These are phyloP conservation scores for Pichia paraexigua DNA, from an alignment of 805 yeast species.

Conservation along the genomic window DNA sequence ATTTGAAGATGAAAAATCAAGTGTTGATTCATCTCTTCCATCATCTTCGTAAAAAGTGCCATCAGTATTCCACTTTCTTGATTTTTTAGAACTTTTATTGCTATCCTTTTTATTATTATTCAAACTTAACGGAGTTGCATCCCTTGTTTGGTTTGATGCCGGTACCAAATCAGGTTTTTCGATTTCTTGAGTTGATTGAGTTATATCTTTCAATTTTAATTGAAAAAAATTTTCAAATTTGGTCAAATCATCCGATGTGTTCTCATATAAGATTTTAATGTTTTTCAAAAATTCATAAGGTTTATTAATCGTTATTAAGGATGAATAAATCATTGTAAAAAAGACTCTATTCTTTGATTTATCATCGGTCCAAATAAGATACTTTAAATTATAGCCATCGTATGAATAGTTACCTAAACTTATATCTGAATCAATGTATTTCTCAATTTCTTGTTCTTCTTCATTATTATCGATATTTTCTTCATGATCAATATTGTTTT, in stretches of 20 bases:
- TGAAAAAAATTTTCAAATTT: slow-evolving; percentile 34
- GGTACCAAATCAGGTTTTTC: slow-evolving; percentile 4
- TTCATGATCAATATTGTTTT: slow-evolving; percentile 1
- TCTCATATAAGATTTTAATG: slow-evolving; percentile 19
- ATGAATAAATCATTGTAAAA: slow-evolving; percentile 36
- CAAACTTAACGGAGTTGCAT: background rate
- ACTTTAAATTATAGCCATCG: slow-evolving; percentile 39
- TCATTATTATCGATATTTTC: slow-evolving; percentile 8
- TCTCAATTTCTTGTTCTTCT: slow-evolving; percentile 17
- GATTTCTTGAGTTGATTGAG: slow-evolving; percentile 10
- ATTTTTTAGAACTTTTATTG: slow-evolving; percentile 29
- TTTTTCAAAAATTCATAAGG: slow-evolving; percentile 24
- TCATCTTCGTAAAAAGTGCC: slow-evolving; percentile 43
- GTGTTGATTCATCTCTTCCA: slow-evolving; percentile 26
- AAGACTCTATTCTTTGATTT: slow-evolving; percentile 27
- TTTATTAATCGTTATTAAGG: slow-evolving; percentile 25
- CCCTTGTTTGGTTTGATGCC: background rate
- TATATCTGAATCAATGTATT: slow-evolving; percentile 17
- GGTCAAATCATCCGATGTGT: slow-evolving; percentile 18
- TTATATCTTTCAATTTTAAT: slow-evolving; percentile 28
- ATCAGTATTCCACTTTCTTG: slow-evolving; percentile 61
- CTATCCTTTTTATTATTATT: slow-evolving; percentile 11
- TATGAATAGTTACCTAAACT: slow-evolving; percentile 25
- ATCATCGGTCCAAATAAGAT: slow-evolving; percentile 32
- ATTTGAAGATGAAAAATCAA: slow-evolving; percentile 48